Evolutionary conservation across 192 early-diverging fungal genomes (phyloP), one percentile per base, ranked within the genome.

Genomic region (Coemansia sp.): DNA sequence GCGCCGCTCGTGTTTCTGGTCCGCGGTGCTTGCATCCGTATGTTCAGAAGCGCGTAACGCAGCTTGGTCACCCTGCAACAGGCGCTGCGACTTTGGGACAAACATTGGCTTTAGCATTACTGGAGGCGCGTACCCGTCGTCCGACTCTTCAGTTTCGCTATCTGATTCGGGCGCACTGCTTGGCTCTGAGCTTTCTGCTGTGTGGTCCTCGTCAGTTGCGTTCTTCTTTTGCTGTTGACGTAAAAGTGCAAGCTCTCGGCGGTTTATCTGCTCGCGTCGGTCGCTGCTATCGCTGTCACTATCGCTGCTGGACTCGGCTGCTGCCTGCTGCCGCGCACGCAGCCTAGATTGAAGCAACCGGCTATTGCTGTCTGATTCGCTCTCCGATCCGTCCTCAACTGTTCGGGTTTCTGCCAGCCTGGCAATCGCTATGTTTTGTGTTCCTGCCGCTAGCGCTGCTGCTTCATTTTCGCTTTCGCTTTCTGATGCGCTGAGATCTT

Each of bases 31-130:
- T 83, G 58, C 82, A 56, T 54, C 91, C 60, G 2, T 86, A 71
- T 86, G 87, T 25, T 83, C 84, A n/a, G n/a, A n/a, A n/a, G 24
- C 42, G 6, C 8, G 19, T 38, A 2, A 1, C 7, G 19, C 25
- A 8, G 22, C 29, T 46, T 18, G 3, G 28, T 29, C 50, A 1
- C 33, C 8, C 31, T 44, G 48, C 30, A 54, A 29, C 19, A 38
- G 45, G 5, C 66, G 54, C 44, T 65, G 80, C 32, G 88, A 89
- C 88, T 92, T 97, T 63, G 92, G 87, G 42, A 96, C 86, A 82
- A 97, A 98, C 19, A 95, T 83, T 3, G 96, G 96, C 64, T 95
- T 97, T 10, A 94, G 67, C 61, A 95, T 64, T 12, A 79, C 75
- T 30, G 61, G 62, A 11, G 85, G 10, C 10, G 46, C 23, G 16